These are phyloP conservation scores for Neurospora tetrasperma DNA, from an alignment of 495 filamentous ascomycete species.

Conservation along the genomic window DNA sequence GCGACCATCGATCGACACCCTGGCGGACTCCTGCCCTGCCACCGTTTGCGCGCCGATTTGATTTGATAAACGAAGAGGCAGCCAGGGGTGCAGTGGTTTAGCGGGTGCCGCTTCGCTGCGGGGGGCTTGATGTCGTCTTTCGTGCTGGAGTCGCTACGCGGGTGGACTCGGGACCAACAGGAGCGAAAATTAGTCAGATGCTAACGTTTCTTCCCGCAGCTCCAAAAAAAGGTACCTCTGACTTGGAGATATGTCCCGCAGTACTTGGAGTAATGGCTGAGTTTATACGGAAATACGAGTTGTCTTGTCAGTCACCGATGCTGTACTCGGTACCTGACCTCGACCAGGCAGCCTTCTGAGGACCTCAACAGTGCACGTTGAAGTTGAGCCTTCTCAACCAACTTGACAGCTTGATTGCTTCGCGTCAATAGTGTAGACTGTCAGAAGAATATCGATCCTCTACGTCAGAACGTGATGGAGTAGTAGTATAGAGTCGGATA, in stretches of 20 bases:
- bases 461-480: not conserved
- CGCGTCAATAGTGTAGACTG: not conserved
- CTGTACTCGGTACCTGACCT: not conserved
- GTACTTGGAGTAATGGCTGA: not conserved
- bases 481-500: not conserved
- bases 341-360: not conserved
- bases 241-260: not conserved
- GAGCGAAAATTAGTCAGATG: slow-evolving; percentile 8
- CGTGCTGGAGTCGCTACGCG: slow-evolving; percentile 2
- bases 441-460: not conserved
- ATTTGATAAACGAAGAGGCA: not conserved
- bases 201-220: not conserved
- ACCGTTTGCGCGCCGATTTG: not conserved
- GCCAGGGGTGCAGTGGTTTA: not conserved
- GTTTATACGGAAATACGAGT: not conserved
- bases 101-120: not conserved
- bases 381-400: not conserved
- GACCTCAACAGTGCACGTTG: not conserved
- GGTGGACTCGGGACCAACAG: slow-evolving; percentile 15
- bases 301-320: not conserved
- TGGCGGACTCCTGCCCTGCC: not conserved
- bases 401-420: not conserved
- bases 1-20: not conserved
- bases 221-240: not conserved
- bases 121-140: slow-evolving; percentile 2